A percentile compares a stretch with the other conserved stretches of the same genome.
Conservation (phyloP, 345 rosid genomes). For the Linum usitatissimum region DNA sequence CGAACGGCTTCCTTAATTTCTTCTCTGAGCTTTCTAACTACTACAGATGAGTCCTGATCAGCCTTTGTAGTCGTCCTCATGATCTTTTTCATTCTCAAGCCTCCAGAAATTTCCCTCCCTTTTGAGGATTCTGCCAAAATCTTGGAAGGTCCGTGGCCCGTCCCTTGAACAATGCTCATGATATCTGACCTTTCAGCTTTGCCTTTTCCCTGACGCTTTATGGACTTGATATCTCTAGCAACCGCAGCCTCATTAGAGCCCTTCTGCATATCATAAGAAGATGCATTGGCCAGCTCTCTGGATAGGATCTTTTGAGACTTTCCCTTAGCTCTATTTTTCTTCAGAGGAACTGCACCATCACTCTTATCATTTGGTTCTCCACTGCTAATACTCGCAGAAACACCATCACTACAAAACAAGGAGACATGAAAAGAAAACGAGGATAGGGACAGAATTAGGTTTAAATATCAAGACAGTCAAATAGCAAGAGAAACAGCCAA, state of each 20-base stretch:
- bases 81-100: conserved; percentile 89
- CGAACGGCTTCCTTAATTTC: conserved; percentile 86
- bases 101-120: conserved; percentile 43
- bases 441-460: not conserved
- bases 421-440: conserved; percentile 5
- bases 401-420: conserved; percentile 21
- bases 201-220: conserved; percentile 13
- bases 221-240: conserved; percentile 17
- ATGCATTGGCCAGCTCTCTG: conserved; percentile 22
- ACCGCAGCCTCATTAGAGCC: conserved; percentile 10
- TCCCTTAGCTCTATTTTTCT: conserved; percentile 36
- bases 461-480: not conserved
- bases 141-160: conserved; percentile 26
- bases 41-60: conserved; percentile 56
- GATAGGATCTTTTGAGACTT: conserved; percentile 26
- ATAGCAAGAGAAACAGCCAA: conserved; percentile 7
- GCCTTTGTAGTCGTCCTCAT: conserved; percentile 47
- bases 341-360: conserved; percentile 17
- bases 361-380: conserved; percentile 26
- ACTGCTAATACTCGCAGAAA: conserved; percentile 24
- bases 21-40: conserved; percentile 71
- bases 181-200: conserved; percentile 30
- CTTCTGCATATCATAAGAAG: conserved; percentile 26
- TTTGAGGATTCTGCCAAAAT: conserved; percentile 27
- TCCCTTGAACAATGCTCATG: conserved; percentile 67